These are phyloP conservation scores for Phytomonas francai DNA, from an alignment of 208 protist genomes.

Conservation along the genomic window DNA sequence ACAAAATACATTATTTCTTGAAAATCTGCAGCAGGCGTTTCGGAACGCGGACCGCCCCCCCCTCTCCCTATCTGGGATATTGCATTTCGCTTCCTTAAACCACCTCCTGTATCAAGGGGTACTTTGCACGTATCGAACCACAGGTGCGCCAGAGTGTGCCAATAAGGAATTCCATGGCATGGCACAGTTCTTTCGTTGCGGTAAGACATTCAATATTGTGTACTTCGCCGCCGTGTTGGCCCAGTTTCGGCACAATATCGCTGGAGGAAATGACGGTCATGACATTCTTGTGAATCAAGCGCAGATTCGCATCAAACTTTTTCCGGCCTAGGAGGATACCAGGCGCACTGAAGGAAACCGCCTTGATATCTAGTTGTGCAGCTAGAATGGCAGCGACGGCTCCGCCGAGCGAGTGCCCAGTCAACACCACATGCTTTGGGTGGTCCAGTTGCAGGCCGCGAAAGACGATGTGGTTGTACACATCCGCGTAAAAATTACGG, in stretches of 20 bases:
- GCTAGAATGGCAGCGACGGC: slow-evolving; percentile 64
- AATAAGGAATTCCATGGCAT: slow-evolving; percentile 74
- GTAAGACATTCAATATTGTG: slow-evolving; percentile 68
- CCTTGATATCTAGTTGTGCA: slow-evolving; percentile 45
- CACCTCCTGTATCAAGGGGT: slow-evolving; percentile 42
- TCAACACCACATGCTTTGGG: slow-evolving; percentile 49
- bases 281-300: slow-evolving; percentile 40
- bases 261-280: slow-evolving; percentile 55
- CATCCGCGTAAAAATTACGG: slow-evolving; percentile 68
- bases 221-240: slow-evolving; percentile 54
- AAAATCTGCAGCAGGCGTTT: too few relatives aligned
- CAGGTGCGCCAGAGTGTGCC: slow-evolving; percentile 69
- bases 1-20: too few relatives aligned
- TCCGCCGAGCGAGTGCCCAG: slow-evolving; percentile 78
- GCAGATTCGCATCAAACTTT: slow-evolving; percentile 36
- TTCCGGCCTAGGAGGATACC: slow-evolving; percentile 53
- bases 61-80: too few relatives aligned
- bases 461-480: slow-evolving; percentile 66
- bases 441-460: slow-evolving; percentile 3
- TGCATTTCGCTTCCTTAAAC: slow-evolving; percentile 15
- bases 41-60: too few relatives aligned
- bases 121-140: slow-evolving; percentile 39
- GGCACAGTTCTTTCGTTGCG: slow-evolving; percentile 60
- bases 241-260: slow-evolving; percentile 67
- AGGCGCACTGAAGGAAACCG: slow-evolving; percentile 63